Base-by-base conservation (phyloP, 75 land plant genomes). In the Gnetum montanum region DNA sequence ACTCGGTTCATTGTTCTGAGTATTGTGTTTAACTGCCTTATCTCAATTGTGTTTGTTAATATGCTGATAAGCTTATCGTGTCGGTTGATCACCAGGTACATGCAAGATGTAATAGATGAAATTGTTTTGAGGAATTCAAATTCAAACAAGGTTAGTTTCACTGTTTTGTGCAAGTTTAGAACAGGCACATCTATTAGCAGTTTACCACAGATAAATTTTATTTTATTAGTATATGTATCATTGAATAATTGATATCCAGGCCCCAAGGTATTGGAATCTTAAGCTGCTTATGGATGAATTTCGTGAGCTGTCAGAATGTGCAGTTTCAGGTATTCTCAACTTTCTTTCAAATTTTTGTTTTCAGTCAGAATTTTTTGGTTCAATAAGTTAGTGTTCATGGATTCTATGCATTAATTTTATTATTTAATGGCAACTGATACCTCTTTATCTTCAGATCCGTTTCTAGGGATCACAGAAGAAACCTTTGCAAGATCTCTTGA, bases 91-190 rank as follows among this genome's bases (percentile, higher is more conserved):
- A 37, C 6, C 65, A 90, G 92, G 67, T 95, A 95, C 61, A 90
- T 86, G 74, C 99, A 95, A 75, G 96, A 86, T 34, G 99, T 95
- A 56, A 91, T 82, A 6, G 96, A 95, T 70, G 99, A 95, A 54
- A 78, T 95, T 41, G 73, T 95, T 27, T 59, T 86, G 40, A 57
- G 49, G n/a, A 66, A 73, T 67, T 72, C 62, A 60, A 66, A 86
- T 68, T 70, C 88, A 34, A 23, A 50, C 4, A 83, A 86, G 78
- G 97, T 91, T 59, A 3, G 30, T 29, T 28, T 13, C 31, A 22
- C 19, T 11, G 34, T 27, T 34, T 38, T 37, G n/a, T 36, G 22
- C 3, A 1, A 38, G 4, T 45, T 15, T 62, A 4, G 29, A 28
- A 19, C 3, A 3, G 6, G 16, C 20, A 13, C 28, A 34, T 10